Base-by-base conservation (phyloP, 2,329 filamentous ascomycete species). In the Neonectria punicea region DNA sequence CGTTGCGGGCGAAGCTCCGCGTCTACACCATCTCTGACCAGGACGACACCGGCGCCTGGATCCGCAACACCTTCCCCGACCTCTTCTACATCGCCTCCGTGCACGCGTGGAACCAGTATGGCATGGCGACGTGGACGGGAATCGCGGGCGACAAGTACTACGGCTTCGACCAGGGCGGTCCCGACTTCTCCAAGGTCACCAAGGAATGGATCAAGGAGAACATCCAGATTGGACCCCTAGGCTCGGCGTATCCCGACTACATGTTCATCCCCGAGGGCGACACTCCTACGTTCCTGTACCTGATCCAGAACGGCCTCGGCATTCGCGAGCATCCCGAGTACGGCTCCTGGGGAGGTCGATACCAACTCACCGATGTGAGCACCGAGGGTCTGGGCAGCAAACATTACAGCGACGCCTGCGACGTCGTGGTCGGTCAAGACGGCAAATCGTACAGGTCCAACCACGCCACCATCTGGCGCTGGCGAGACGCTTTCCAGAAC, bases 1-100 rank as follows among this genome's bases (percentile, higher is more conserved):
- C 60, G 0, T 76, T 87, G 22, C 74, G 79, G 2, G 67, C 75
- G 3, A 83, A 82, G 66, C 72, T 87, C 4, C 78, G 85, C 13
- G 80, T 87, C 9, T 87, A 87, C 72, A 77, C 86, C 39, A 88
- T 89, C 59, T 87, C 85, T 7, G 87, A 89, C 67, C 87, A 89
- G 67, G 87, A 89, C 65, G 83, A 89, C 65, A 83, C 84, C 0
- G 86, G 85, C 0, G 75, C 81, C 0, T 89, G 86, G 86, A 84
- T 89, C 39, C 82, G 87, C 16, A 75, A 79, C 50, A 81, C 80
- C 3, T 89, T 83, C 64, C 85, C 87, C 0, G 81, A 85, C 28
- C 71, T 89, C 7, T 84, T 86, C 68, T 89, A 87, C 73, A 87
- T 89, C 58, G 78, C 77, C 14, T 86, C 84, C 0, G 74, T 88